Evolutionary conservation across 192 early-diverging fungal genomes (phyloP), one percentile per base, ranked within the genome.

Genomic region (Coemansia sp.): DNA sequence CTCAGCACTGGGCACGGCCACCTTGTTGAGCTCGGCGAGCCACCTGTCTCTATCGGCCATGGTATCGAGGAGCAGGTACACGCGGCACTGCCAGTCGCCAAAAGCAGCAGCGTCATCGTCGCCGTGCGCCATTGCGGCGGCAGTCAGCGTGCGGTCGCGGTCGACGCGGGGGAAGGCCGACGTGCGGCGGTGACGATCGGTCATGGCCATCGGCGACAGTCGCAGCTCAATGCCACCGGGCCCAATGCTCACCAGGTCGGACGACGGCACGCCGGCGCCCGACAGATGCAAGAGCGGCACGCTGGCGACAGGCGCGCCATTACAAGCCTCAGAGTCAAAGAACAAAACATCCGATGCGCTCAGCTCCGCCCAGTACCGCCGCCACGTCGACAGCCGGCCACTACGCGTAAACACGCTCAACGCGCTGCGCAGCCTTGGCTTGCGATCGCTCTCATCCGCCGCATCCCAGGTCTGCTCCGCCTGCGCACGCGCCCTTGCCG

Each of bases 61-160:
- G 15, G 74, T 68, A 15, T 77, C 80, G 19, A 83, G 61, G 17
- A 83, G 59, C 5, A 83, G n/a, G 46, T 83, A 83, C 20, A 83
- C 80, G 39, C 80, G 80, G 68, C 80, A 83, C 54, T 77, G 80
- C 80, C 80, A 83, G 58, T 82, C 73, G 46, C 63, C 65, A 39
- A 82, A 67, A 15, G 63, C 68, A 14, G 70, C 73, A 27, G n/a
- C n/a, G n/a, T n/a, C n/a, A n/a, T n/a, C n/a, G n/a, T n/a, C n/a
- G n/a, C n/a, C n/a, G n/a, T n/a, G n/a, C n/a, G n/a, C n/a, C n/a
- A n/a, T n/a, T n/a, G n/a, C n/a, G n/a, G n/a, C n/a, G n/a, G n/a
- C n/a, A n/a, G n/a, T n/a, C n/a, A n/a, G n/a, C n/a, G n/a, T n/a
- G n/a, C 59, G 66, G 37, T 60, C 45, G 17, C 31, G 46, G 42